Evolutionary conservation across 345 rosid species (phyloP).

Genomic region (Xanthoceras sorbifolium): DNA sequence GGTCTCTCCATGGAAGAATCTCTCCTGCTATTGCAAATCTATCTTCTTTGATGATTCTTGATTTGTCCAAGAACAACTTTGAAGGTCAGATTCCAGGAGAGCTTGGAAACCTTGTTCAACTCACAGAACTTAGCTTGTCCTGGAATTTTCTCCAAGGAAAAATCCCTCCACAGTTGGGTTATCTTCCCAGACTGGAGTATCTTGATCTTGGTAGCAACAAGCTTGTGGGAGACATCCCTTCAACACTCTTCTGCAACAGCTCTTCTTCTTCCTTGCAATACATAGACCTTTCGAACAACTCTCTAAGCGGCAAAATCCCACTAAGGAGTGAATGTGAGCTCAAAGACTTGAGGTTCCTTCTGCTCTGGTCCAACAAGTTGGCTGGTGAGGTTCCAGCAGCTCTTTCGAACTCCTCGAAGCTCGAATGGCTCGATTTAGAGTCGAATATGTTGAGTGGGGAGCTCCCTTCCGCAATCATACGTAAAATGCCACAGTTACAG

Average conservation of each 20-base stretch:
- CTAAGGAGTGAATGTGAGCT: conserved; percentile 51
- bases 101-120: conserved; percentile 52
- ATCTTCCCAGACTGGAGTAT: conserved; percentile 48
- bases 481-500: conserved; percentile 62
- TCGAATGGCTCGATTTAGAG: conserved; percentile 83
- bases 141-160: conserved; percentile 69
- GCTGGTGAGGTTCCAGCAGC: conserved; percentile 58
- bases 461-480: conserved; percentile 61
- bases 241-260: conserved; percentile 60
- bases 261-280: conserved; percentile 58
- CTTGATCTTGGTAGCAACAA: conserved; percentile 61
- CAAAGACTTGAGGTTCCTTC: conserved; percentile 53
- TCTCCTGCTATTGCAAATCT: conserved; percentile 63
- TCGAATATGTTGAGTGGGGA: conserved; percentile 72
- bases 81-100: conserved; percentile 62
- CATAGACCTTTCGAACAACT: conserved; percentile 79
- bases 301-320: conserved; percentile 65
- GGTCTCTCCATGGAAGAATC: conserved; percentile 60
- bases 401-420: conserved; percentile 65
- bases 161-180: conserved; percentile 62
- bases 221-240: conserved; percentile 60
- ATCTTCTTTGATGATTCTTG: conserved; percentile 63
- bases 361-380: conserved; percentile 81
- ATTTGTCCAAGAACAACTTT: conserved; percentile 73
- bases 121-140: conserved; percentile 60